A percentile compares a stretch with the other conserved stretches of the same genome.
Conservation (phyloP, 148 eudicot species). For the Chenopodium album region DNA sequence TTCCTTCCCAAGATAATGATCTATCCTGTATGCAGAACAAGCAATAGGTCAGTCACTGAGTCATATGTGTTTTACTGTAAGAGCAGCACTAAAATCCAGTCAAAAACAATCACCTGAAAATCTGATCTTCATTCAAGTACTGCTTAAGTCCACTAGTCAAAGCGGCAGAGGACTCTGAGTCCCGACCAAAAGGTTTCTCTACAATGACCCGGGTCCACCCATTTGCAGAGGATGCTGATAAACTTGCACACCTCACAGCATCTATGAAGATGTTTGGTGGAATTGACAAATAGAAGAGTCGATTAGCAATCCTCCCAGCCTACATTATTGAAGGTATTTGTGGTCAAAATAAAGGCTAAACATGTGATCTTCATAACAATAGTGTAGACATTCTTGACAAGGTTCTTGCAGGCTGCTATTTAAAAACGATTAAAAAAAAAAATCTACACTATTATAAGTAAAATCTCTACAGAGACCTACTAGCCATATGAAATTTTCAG, state of each 20-base stretch:
- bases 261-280: conserved; percentile 94
- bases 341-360: conserved; percentile 1
- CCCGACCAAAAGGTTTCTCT: conserved; percentile 99
- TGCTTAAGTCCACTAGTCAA: conserved; percentile 81
- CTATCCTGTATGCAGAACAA: conserved; percentile 61
- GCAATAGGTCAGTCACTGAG: conserved; percentile 18
- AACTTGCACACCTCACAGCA: conserved; percentile 90
- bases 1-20: conserved; percentile 97
- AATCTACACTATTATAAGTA: no score
- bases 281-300: conserved; percentile 89
- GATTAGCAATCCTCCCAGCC: conserved; percentile 85
- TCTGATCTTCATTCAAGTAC: conserved; percentile 86
- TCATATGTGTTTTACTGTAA: neutral
- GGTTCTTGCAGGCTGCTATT: neutral
- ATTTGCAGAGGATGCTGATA: conserved; percentile 71
- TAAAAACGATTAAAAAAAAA: no score
- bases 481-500: neutral
- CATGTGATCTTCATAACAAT: neutral
- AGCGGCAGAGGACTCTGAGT: conserved; percentile 94
- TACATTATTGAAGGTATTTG: conserved; percentile 28
- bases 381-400: neutral
- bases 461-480: no score
- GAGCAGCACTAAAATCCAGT: neutral
- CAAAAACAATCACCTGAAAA: conserved; percentile 58
- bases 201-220: conserved; percentile 99